These are phyloP conservation scores for Candida sakaeoensis DNA, from an alignment of 805 yeast genomes.

Conservation along the genomic window DNA sequence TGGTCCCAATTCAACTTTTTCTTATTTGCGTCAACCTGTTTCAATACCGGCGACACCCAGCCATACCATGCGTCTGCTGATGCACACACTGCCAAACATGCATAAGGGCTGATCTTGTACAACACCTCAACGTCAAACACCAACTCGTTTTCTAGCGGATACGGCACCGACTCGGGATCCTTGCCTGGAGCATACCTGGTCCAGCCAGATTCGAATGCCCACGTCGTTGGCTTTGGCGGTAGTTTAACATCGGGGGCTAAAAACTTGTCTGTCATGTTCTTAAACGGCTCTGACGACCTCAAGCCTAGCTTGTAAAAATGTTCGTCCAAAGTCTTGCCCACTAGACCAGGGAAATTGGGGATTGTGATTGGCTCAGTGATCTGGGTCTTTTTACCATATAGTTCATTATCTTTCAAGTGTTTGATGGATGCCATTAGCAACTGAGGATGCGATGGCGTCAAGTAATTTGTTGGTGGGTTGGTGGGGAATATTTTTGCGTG, in stretches of 20 bases:
- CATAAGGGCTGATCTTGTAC: conserved; percentile 68
- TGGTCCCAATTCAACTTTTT: conserved; percentile 44
- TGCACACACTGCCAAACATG: conserved; percentile 78
- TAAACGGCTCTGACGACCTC: conserved; percentile 57
- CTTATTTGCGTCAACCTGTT: not conserved
- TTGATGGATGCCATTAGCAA: conserved; percentile 51
- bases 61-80: conserved; percentile 83
- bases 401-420: conserved; percentile 57
- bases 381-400: conserved; percentile 74
- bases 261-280: conserved; percentile 40
- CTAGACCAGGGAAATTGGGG: conserved; percentile 63
- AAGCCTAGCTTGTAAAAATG: conserved; percentile 77
- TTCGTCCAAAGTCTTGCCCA: conserved; percentile 75
- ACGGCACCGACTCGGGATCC: conserved; percentile 54
- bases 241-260: conserved; percentile 20
- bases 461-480: conserved; percentile 22
- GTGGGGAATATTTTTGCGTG: conserved; percentile 61
- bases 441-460: conserved; percentile 27
- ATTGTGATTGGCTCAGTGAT: conserved; percentile 53
- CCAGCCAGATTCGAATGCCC: conserved; percentile 78
- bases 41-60: conserved; percentile 88
- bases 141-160: conserved; percentile 67
- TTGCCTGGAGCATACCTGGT: conserved; percentile 57
- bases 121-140: conserved; percentile 90
- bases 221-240: conserved; percentile 38